Conservation (phyloP, 192 early-diverging fungal genomes). For the Lunasporangiospora selenospora region DNA sequence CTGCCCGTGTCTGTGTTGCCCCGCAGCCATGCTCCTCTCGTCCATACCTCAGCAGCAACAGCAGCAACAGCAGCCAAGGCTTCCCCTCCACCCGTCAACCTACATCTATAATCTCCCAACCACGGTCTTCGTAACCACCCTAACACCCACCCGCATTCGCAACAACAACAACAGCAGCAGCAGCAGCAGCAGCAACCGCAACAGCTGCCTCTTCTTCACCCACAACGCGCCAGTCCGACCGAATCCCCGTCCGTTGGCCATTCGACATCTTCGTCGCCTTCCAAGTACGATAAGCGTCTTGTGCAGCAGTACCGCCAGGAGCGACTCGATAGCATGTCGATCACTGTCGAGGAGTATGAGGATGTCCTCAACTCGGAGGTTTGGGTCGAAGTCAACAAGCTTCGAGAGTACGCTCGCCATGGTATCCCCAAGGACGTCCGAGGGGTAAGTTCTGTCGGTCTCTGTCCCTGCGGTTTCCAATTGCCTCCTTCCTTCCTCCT, state of each 20-base stretch:
- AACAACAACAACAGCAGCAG: conserved; percentile 36
- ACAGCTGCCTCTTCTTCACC: too few relatives aligned
- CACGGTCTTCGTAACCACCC: conserved; percentile 5
- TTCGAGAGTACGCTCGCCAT: conserved; percentile 76
- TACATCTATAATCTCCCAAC: conserved; percentile 36
- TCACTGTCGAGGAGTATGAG: conserved; percentile 69
- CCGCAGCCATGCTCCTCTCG: conserved; percentile 53
- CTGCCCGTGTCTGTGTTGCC: conserved; percentile 22
- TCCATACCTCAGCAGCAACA: conserved; percentile 31
- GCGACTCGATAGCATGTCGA: conserved; percentile 47
- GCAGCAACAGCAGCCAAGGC: conserved; percentile 23
- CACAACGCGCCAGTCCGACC: too few relatives aligned
- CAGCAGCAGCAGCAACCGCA: conserved; percentile 1
- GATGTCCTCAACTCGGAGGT: conserved; percentile 84
- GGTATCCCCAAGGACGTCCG: conserved; percentile 85
- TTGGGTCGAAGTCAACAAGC: conserved; percentile 81
- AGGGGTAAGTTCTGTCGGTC: conserved; percentile 49
- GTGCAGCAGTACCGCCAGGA: conserved; percentile 44
- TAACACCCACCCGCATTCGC: conserved; percentile 41
- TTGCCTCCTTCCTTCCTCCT: background rate
- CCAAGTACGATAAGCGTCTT: conserved; percentile 43
- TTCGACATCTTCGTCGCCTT: conserved; percentile 23
- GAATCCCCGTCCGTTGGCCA: conserved; percentile 17
- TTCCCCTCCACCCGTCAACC: conserved; percentile 3
- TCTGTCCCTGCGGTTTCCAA: conserved; percentile 7